Evolutionary conservation across 495 filamentous ascomycete species (phyloP).

Genomic region (Cenococcum geophilum): DNA sequence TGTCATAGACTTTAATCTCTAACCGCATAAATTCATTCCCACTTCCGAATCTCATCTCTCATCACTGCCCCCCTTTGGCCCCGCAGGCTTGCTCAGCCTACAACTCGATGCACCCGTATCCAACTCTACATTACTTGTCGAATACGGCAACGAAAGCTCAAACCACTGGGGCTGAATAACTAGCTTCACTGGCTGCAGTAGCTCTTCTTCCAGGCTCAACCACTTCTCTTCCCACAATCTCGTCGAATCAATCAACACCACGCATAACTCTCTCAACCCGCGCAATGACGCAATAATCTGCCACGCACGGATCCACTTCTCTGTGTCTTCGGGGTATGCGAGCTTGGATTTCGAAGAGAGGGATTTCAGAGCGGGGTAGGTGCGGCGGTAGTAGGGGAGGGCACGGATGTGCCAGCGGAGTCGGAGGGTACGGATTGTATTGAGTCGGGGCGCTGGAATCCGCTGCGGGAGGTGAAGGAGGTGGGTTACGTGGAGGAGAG

Average conservation of each 20-base stretch:
- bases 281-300: constrained; percentile 15
- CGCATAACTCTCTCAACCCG: constrained; percentile 16
- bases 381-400: constrained; percentile 20
- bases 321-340: constrained; percentile 27
- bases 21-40: no score
- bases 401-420: constrained; percentile 25
- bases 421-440: constrained; percentile 21
- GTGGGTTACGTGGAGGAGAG: constrained; percentile 23
- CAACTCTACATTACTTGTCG: constrained; percentile 3
- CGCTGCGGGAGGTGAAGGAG: constrained; percentile 24
- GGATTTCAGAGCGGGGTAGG: not conserved
- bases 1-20: no score
- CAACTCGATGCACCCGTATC: not conserved
- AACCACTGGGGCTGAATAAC: constrained; percentile 19
- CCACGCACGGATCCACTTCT: constrained; percentile 22
- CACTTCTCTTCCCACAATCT: constrained; percentile 19
- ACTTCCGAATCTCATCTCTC: no score
- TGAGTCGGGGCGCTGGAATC: constrained; percentile 15
- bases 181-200: constrained; percentile 19
- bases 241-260: constrained; percentile 20
- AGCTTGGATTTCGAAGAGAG: not conserved
- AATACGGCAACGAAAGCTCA: constrained; percentile 25
- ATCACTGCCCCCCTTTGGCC: no score
- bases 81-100: constrained; percentile 16
- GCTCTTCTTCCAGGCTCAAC: constrained; percentile 10